Percentiles rank a stretch among this genome's conserved stretches.
Evolutionary conservation across 164 flowering plant genomes (phyloP).

Genomic region (Annona squamosa): DNA sequence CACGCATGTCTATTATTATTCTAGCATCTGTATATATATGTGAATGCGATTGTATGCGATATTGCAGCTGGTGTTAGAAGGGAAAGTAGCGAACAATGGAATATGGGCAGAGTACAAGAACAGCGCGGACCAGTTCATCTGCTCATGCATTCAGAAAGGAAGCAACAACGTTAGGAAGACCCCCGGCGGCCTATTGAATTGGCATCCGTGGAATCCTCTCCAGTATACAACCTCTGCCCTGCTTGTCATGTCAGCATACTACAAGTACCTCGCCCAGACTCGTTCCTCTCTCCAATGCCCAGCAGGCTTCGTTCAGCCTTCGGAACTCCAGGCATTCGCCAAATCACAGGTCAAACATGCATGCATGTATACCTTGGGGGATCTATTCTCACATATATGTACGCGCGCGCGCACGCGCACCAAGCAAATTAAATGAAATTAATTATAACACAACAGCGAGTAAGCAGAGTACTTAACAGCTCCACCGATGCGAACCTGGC

Average conservation of each 20-base stretch:
- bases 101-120: constrained; percentile 24
- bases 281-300: constrained; percentile 25
- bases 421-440: neutral
- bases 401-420: neutral
- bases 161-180: constrained; percentile 30
- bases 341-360: constrained; percentile 33
- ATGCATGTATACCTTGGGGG: neutral
- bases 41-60: neutral
- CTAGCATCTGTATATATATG: neutral
- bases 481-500: too few species aligned
- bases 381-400: neutral
- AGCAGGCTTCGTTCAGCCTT: constrained; percentile 17
- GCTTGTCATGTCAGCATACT: constrained; percentile 29
- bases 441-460: too few species aligned
- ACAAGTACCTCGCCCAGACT: constrained; percentile 22
- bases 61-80: constrained; percentile 27
- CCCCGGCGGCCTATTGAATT: constrained; percentile 39
- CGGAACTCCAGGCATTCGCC: constrained; percentile 25
- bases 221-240: constrained; percentile 42
- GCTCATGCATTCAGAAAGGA: constrained; percentile 40
- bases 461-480: too few species aligned
- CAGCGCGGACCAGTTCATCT: constrained; percentile 45
- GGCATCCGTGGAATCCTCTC: constrained; percentile 28
- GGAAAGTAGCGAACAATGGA: constrained; percentile 13
- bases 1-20: too few species aligned